Evolutionary conservation across 495 filamentous ascomycete genomes (phyloP).

Genomic region (Astrothelium macrocarpum): DNA sequence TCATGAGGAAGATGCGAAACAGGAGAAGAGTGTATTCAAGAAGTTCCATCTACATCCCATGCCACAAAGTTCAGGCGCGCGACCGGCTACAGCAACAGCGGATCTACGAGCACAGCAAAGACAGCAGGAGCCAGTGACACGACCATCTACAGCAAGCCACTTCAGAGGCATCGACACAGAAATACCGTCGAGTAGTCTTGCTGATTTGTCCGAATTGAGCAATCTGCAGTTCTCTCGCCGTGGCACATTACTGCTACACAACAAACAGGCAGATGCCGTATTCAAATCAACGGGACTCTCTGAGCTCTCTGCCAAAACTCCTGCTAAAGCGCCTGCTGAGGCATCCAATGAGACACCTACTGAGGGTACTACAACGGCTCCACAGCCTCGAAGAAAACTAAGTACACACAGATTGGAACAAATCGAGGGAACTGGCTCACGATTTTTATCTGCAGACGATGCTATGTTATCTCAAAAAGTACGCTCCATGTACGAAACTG

Average conservation of each 20-base stretch:
- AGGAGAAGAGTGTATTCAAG: background rate
- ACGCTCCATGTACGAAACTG: slow-evolving; percentile 82
- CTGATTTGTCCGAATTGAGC: slow-evolving; percentile 38
- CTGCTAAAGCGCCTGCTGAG: background rate
- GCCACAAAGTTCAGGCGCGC: background rate
- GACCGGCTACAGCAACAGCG: background rate
- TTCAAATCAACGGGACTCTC: background rate
- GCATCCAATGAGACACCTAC: background rate
- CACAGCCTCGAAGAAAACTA: background rate
- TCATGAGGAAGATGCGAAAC: background rate
- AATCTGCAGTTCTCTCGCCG: slow-evolving; percentile 51
- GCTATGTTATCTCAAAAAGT: slow-evolving; percentile 82
- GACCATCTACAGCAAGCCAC: slow-evolving; percentile 15
- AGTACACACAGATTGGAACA: slow-evolving; percentile 27
- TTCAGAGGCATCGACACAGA: slow-evolving; percentile 48
- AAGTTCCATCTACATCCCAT: background rate
- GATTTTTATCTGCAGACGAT: slow-evolving; percentile 64
- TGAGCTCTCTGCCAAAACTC: background rate
- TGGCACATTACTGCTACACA: slow-evolving; percentile 58
- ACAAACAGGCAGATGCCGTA: slow-evolving; percentile 20
- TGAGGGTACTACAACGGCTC: background rate
- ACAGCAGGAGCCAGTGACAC: background rate
- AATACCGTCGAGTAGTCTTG: slow-evolving; percentile 42
- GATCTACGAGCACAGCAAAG: background rate
- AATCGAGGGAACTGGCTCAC: slow-evolving; percentile 23